Percentiles rank a stretch among this genome's conserved stretches.
These are phyloP conservation scores for Calonectria multiphialidica DNA, from an alignment of 2,329 filamentous ascomycete species.

Conservation along the genomic window DNA sequence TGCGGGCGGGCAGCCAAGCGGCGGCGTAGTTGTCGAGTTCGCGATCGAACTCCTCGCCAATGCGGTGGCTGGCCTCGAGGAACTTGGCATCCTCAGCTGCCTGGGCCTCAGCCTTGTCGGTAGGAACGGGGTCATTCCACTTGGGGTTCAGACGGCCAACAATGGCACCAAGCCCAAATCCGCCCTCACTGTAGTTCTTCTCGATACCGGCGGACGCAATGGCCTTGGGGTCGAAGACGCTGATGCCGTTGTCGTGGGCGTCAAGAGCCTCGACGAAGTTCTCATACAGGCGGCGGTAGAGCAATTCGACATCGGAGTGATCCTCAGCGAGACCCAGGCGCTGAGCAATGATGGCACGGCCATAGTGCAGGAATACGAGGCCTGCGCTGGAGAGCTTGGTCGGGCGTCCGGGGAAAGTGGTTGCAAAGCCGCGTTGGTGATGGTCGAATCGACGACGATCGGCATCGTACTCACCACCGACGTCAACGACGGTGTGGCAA, in stretches of 20 bases:
- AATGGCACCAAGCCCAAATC: conserved; percentile 86
- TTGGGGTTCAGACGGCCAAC: conserved; percentile 85
- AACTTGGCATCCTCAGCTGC: conserved; percentile 86
- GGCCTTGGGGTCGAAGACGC: conserved; percentile 79
- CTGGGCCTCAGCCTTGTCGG: conserved; percentile 69
- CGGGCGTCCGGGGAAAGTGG: conserved; percentile 83
- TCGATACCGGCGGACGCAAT: conserved; percentile 78
- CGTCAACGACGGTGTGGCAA: conserved; percentile 97
- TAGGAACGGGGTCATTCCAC: conserved; percentile 76
- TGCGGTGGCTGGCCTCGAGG: conserved; percentile 79
- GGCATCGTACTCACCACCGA: conserved; percentile 94
- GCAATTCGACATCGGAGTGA: conserved; percentile 75
- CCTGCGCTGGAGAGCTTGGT: conserved; percentile 97
- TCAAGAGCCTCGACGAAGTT: conserved; percentile 96
- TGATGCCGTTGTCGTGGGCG: conserved; percentile 97
- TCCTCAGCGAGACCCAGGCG: conserved; percentile 65
- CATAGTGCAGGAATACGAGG: conserved; percentile 96
- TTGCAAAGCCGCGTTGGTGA: conserved; percentile 92
- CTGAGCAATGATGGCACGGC: conserved; percentile 81
- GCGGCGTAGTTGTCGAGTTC: conserved; percentile 81
- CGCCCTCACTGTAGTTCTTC: conserved; percentile 86
- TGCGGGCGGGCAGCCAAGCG: conserved; percentile 89
- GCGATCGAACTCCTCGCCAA: conserved; percentile 88
- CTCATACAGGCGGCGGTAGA: conserved; percentile 92
- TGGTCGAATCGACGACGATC: conserved; percentile 88